phyloP scores from a whole-genome alignment of 768 basidiomycete genomes.

The Suillus ampliporus region DNA sequence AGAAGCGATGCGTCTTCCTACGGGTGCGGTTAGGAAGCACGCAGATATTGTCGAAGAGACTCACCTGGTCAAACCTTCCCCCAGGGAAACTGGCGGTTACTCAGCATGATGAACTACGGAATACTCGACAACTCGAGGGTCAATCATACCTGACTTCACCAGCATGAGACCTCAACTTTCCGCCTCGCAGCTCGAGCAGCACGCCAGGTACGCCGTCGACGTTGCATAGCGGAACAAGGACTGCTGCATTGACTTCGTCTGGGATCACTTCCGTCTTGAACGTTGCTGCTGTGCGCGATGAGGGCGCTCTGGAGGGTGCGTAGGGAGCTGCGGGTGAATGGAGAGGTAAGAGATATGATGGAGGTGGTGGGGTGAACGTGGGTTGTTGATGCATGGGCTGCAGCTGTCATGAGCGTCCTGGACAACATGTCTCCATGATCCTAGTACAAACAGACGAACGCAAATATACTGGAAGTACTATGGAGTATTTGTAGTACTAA shows the following conservation, averaged over 20 bases:
- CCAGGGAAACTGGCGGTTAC: too few species aligned
- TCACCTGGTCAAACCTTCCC: too few species aligned
- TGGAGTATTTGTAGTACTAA: too few species aligned
- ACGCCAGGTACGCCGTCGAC: too few species aligned
- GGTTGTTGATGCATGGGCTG: slow-evolving; percentile 16
- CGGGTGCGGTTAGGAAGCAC: neutral
- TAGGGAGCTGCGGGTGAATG: slow-evolving; percentile 44
- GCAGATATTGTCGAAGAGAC: slow-evolving; percentile 24
- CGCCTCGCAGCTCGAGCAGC: too few species aligned
- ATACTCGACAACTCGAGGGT: too few species aligned
- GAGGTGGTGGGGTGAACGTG: slow-evolving; percentile 4
- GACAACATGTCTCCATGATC: slow-evolving; percentile 26
- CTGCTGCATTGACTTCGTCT: too few species aligned
- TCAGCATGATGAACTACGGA: too few species aligned
- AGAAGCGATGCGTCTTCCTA: slow-evolving; percentile 60
- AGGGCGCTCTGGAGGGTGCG: slow-evolving; percentile 12
- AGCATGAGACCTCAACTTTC: too few species aligned
- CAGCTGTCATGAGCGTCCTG: slow-evolving; percentile 28
- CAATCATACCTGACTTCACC: too few species aligned
- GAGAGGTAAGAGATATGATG: slow-evolving; percentile 38
- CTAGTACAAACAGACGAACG: neutral
- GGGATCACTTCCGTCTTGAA: slow-evolving; percentile 57
- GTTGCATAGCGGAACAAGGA: too few species aligned
- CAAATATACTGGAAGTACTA: too few species aligned
- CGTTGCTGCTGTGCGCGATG: slow-evolving; percentile 46